These are phyloP conservation scores for Calonectria naviculata DNA, from an alignment of 2,329 filamentous ascomycete species.

Conservation along the genomic window DNA sequence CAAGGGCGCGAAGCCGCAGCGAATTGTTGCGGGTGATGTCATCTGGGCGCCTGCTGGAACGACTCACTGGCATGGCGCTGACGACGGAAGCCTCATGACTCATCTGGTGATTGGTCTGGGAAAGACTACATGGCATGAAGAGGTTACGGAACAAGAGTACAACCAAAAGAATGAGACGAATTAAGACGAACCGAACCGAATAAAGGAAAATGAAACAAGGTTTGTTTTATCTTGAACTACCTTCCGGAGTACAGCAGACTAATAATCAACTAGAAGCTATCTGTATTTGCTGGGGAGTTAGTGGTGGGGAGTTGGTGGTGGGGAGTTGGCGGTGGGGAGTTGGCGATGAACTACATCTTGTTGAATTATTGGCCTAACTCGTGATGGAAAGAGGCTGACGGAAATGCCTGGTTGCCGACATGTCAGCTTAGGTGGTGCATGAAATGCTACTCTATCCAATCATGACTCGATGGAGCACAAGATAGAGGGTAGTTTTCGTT, in stretches of 20 bases:
- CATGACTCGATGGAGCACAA: background rate
- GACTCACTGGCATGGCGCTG: conserved; percentile 15
- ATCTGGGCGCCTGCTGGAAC: conserved; percentile 6
- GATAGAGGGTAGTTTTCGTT: background rate
- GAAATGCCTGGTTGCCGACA: too few species aligned
- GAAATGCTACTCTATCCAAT: background rate
- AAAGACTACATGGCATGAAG: conserved; percentile 13
- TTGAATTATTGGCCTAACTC: too few species aligned
- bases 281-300: too few species aligned
- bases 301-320: too few species aligned
- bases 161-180: background rate
- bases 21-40: background rate
- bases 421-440: background rate
- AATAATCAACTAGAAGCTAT: background rate
- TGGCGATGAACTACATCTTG: too few species aligned
- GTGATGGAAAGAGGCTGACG: too few species aligned
- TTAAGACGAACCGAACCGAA: background rate
- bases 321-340: too few species aligned
- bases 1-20: conserved; percentile 1
- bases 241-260: background rate
- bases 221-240: too few species aligned
- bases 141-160: conserved; percentile 14
- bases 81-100: conserved; percentile 2
- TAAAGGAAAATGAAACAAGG: background rate
- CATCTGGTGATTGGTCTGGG: conserved; percentile 7